Conservation (phyloP, 345 rosid genomes). For the Camelina neglecta region DNA sequence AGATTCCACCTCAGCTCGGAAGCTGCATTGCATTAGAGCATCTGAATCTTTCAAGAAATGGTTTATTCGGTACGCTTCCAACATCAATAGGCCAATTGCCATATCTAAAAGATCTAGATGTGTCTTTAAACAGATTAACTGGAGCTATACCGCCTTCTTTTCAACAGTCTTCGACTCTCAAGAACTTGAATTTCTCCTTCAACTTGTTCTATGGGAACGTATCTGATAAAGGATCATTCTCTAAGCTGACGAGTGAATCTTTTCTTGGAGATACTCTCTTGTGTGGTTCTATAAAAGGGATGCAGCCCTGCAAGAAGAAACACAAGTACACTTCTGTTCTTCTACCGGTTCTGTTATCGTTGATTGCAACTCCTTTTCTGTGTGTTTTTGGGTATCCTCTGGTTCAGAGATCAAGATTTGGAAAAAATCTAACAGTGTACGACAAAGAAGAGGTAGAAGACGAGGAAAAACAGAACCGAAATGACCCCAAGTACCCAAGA, state of each 20-base stretch:
- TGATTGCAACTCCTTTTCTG: conserved; percentile 56
- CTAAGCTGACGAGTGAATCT: conserved; percentile 61
- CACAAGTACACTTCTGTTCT: conserved; percentile 48
- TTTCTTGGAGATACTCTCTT: conserved; percentile 70
- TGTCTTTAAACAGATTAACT: conserved; percentile 64
- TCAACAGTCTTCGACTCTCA: conserved; percentile 66
- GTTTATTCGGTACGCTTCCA: conserved; percentile 65
- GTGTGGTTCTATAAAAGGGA: conserved; percentile 77
- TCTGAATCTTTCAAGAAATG: conserved; percentile 74
- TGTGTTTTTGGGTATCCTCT: conserved; percentile 56
- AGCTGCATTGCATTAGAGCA: conserved; percentile 89
- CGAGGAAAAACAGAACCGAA: conserved; percentile 58
- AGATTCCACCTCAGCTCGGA: conserved; percentile 75
- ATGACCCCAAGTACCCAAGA: conserved; percentile 62
- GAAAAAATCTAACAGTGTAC: conserved; percentile 42
- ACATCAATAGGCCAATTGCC: conserved; percentile 73
- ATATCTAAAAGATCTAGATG: conserved; percentile 67
- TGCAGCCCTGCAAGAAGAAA: conserved; percentile 65
- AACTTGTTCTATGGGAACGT: conserved; percentile 70
- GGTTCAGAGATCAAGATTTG: conserved; percentile 53
- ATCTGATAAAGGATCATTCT: conserved; percentile 68
- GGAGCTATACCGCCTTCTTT: conserved; percentile 70
- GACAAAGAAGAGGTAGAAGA: conserved; percentile 47
- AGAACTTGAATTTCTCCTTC: conserved; percentile 72
- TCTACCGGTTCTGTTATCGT: conserved; percentile 57